A percentile compares a stretch with the other conserved stretches of the same genome.
Conservation (phyloP, 768 basidiomycete species). For the Leucocoprinus leucothites region DNA sequence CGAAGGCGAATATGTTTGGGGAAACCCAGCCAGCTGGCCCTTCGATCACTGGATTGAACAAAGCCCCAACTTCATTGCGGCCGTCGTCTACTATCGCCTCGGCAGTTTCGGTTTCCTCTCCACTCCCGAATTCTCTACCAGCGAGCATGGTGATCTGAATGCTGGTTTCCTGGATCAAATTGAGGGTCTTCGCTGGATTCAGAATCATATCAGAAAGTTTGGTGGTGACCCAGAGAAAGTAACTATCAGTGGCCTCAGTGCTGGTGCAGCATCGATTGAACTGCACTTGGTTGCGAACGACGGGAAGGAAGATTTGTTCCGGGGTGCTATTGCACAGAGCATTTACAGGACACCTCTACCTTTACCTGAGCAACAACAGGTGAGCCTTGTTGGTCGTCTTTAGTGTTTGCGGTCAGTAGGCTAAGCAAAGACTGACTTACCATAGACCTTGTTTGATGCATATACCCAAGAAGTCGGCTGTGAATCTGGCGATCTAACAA, state of each 20-base stretch:
- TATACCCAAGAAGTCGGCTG: constrained; percentile 51
- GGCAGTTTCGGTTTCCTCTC: constrained; percentile 62
- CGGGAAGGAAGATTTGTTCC: no score
- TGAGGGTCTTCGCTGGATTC: constrained; percentile 57
- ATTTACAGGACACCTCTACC: constrained; percentile 50
- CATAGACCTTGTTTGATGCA: constrained; percentile 50
- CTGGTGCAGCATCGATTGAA: no score
- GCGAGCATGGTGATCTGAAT: constrained; percentile 44
- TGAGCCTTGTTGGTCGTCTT: constrained; percentile 24
- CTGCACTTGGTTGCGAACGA: no score
- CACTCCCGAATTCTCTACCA: constrained; percentile 39
- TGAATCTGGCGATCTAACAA: constrained; percentile 28
- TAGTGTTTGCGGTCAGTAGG: no score
- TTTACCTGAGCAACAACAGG: constrained; percentile 46
- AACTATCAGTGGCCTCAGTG: constrained; percentile 26
- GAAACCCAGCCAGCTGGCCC: constrained; percentile 64
- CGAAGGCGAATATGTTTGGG: constrained; percentile 51
- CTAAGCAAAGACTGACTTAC: no score
- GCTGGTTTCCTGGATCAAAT: constrained; percentile 59
- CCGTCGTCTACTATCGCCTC: constrained; percentile 65
- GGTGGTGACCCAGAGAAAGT: constrained; percentile 59
- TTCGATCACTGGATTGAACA: constrained; percentile 65
- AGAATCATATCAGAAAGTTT: constrained; percentile 55
- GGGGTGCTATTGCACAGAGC: constrained; percentile 37
- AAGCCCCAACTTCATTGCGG: constrained; percentile 57